A percentile compares a stretch with the other conserved stretches of the same genome.
phyloP scores from a whole-genome alignment of 257 asterid genomes.

The Nicotiana obtusifolia region DNA sequence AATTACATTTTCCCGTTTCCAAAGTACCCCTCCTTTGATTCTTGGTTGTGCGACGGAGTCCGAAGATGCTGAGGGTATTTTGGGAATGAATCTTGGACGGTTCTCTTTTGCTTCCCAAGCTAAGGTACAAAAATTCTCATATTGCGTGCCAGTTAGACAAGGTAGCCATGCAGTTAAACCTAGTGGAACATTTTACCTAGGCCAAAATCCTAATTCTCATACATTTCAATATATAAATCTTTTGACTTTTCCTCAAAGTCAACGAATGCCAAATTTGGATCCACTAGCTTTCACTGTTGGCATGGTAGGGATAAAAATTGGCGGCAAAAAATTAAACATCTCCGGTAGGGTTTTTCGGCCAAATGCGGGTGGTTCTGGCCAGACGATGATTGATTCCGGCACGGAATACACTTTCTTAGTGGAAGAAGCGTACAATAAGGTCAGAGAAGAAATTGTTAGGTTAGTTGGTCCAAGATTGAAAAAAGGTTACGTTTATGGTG shows the following conservation, averaged over 20 bases:
- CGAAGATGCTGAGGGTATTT: conserved; percentile 65
- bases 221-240: conserved; percentile 34
- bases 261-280: conserved; percentile 71
- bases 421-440: conserved; percentile 51
- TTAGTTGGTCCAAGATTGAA: conserved; percentile 52
- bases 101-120: conserved; percentile 78
- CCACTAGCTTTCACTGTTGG: conserved; percentile 71
- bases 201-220: conserved; percentile 53
- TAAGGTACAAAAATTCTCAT: conserved; percentile 55
- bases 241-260: conserved; percentile 52
- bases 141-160: conserved; percentile 55
- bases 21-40: conserved; percentile 66
- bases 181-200: conserved; percentile 61
- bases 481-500: conserved; percentile 52
- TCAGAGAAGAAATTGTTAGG: conserved; percentile 47
- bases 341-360: conserved; percentile 51
- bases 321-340: conserved; percentile 43
- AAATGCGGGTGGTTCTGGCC: conserved; percentile 77
- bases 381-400: conserved; percentile 83
- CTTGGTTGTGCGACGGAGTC: conserved; percentile 73
- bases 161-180: conserved; percentile 26
- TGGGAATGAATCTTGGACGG: conserved; percentile 86
- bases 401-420: conserved; percentile 75
- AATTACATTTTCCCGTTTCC: conserved; percentile 48
- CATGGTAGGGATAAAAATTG: conserved; percentile 50